Conservation (phyloP, 108 stramenopile species). For the Skeletonema tropicum region DNA sequence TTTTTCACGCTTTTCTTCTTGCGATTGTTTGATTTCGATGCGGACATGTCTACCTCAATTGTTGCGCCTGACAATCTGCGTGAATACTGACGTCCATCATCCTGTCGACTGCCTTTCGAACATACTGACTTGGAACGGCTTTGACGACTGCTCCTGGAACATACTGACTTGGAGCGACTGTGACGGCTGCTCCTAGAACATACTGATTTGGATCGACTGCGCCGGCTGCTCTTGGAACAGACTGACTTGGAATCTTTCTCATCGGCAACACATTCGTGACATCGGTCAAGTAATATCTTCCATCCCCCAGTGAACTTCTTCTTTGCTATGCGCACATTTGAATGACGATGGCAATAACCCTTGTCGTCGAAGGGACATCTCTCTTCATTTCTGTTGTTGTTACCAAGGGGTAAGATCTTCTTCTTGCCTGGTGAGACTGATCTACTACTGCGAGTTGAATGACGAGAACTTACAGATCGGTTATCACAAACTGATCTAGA, state of each 20-base stretch:
- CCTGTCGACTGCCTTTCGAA: slow-evolving; percentile 21
- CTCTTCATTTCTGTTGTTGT: neutral
- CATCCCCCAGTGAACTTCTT: slow-evolving; percentile 43
- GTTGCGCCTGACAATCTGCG: neutral
- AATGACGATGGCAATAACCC: slow-evolving; percentile 29
- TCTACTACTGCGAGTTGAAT: neutral
- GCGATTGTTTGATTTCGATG: neutral
- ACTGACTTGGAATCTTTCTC: slow-evolving; percentile 8
- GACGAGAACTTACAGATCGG: slow-evolving; percentile 29
- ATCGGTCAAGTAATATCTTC: slow-evolving; percentile 45
- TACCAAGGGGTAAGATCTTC: neutral
- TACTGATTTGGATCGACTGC: neutral
- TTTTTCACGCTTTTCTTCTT: slow-evolving; percentile 30
- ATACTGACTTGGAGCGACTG: neutral
- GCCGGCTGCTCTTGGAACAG: neutral
- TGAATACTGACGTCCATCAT: neutral
- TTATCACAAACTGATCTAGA: slow-evolving; percentile 9
- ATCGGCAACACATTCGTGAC: slow-evolving; percentile 28
- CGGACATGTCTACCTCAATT: neutral
- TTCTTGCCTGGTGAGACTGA: neutral
- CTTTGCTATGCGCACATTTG: slow-evolving; percentile 45
- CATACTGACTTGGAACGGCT: neutral
- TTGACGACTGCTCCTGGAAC: slow-evolving; percentile 17
- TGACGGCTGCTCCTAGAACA: slow-evolving; percentile 3
- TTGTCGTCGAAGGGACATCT: neutral